Base-by-base conservation (phyloP, 495 filamentous ascomycete genomes). In the Penicillium tannophilum region DNA sequence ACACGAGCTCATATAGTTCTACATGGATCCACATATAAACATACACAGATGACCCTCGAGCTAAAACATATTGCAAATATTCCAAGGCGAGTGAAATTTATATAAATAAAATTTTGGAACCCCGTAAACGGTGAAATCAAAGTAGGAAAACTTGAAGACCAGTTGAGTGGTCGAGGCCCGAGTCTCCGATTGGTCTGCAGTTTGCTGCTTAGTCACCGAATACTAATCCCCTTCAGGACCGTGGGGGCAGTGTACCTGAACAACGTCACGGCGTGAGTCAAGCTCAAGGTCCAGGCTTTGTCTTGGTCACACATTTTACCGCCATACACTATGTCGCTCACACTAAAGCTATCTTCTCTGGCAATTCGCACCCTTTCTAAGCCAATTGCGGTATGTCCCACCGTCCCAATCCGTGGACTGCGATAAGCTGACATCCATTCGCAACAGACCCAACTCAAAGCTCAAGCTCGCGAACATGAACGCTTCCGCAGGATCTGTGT, bases 391-490 rank as follows among this genome's bases (percentile, higher is more conserved):
- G 88, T 90, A 77, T 52, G 84, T 69, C 31, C 42, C 14, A 10
- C 12, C 51, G 28, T 78, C 4, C 76, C 78, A 65, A 79, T 80
- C 63, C 70, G 78, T 61, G 76, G 9, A 75, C 79, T 20, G 19
- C 53, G 33, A 57, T 72, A 84, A 70, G 66, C 74, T 79, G 54
- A 74, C 61, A 44, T 31, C 35, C 8, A 16, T 17, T 8, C 28
- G 26, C 16, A 20, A 12, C 71, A 98, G 94, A 97, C 91, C 70
- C 86, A 84, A 71, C 96, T 99, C 76, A 98, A 97, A 75, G 82
- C 80, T 24, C 93, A 97, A 81, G 95, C 94, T 16, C 90, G 90
- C 63, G 95, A 99, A 68, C 95, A 98, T 77, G 90, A 92, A 47
- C 80, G 86, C 17, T 99, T 98, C 76, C 90, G 95, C 17, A 74